These are phyloP conservation scores for Gamsiella multidivaricata DNA, from an alignment of 192 early-diverging fungal species.

Conservation along the genomic window DNA sequence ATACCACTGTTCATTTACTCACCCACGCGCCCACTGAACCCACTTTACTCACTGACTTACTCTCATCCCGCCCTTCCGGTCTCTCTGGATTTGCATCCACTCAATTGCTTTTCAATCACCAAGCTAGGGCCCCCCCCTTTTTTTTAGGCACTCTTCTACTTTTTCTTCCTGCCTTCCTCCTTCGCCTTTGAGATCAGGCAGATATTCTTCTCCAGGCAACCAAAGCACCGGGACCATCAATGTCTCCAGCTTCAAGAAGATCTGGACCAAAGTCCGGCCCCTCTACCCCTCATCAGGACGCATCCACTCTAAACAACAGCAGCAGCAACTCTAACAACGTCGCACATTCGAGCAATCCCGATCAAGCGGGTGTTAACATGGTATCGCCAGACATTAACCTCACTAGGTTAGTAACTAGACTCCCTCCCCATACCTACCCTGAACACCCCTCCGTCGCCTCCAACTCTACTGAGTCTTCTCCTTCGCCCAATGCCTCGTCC, in stretches of 20 bases:
- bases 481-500: background rate
- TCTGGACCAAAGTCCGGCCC: conserved; percentile 11
- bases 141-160: too few species aligned
- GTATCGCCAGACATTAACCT: background rate
- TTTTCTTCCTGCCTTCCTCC: background rate
- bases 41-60: too few species aligned
- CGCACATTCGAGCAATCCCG: too few species aligned
- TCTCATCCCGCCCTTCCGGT: too few species aligned
- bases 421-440: background rate
- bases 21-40: too few species aligned
- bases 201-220: background rate
- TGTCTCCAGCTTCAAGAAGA: conserved; percentile 40
- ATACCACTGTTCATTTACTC: too few species aligned
- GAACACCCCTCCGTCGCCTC: background rate
- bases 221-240: conserved; percentile 1
- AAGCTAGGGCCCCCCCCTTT: too few species aligned
- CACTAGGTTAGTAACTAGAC: conserved; percentile 28
- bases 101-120: too few species aligned
- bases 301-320: too few species aligned
- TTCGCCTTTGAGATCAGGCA: too few species aligned
- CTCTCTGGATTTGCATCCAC: too few species aligned
- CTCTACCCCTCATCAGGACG: too few species aligned
- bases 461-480: background rate
- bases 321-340: background rate
- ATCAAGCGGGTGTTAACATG: background rate